Evolutionary conservation across 2,329 filamentous ascomycete species (phyloP).

Genomic region (Clarireedia hainanense): DNA sequence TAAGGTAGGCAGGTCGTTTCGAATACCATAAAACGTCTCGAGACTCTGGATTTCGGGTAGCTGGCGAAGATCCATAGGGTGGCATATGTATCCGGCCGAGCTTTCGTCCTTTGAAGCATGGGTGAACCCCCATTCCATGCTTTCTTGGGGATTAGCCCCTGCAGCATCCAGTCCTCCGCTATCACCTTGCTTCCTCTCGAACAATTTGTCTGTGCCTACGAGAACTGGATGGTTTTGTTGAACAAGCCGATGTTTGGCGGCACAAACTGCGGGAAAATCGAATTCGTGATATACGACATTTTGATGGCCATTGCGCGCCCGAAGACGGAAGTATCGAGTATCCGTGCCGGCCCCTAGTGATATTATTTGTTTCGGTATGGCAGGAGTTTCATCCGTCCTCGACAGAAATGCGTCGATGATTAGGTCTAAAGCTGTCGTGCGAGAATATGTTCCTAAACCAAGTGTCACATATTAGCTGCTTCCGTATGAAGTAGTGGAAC

Average conservation of each 20-base stretch:
- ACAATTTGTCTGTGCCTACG: not conserved
- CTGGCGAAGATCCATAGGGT: constrained; percentile 33
- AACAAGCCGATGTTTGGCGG: constrained; percentile 37
- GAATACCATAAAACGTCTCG: constrained; percentile 36
- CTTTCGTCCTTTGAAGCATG: constrained; percentile 6
- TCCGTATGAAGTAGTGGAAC: not conserved
- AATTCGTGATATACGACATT: constrained; percentile 78
- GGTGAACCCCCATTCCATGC: constrained; percentile 25
- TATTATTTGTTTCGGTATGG: constrained; percentile 63
- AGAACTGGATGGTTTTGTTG: constrained; percentile 3
- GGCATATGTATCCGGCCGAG: constrained; percentile 38
- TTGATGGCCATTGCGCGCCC: constrained; percentile 24
- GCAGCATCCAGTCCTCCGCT: constrained; percentile 28
- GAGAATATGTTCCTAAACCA: constrained; percentile 74
- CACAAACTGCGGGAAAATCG: constrained; percentile 73
- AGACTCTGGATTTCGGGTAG: constrained; percentile 15
- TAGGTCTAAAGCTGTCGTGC: constrained; percentile 73
- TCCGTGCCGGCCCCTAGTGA: constrained; percentile 92
- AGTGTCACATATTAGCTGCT: not conserved
- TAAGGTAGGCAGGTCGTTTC: constrained; percentile 63
- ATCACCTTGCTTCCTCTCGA: not conserved
- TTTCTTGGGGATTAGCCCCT: constrained; percentile 5
- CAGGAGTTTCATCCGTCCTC: constrained; percentile 11
- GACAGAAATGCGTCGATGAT: constrained; percentile 66
- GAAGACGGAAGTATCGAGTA: constrained; percentile 73